phyloP scores from a whole-genome alignment of 345 rosid species.

The Turnera subulata region DNA sequence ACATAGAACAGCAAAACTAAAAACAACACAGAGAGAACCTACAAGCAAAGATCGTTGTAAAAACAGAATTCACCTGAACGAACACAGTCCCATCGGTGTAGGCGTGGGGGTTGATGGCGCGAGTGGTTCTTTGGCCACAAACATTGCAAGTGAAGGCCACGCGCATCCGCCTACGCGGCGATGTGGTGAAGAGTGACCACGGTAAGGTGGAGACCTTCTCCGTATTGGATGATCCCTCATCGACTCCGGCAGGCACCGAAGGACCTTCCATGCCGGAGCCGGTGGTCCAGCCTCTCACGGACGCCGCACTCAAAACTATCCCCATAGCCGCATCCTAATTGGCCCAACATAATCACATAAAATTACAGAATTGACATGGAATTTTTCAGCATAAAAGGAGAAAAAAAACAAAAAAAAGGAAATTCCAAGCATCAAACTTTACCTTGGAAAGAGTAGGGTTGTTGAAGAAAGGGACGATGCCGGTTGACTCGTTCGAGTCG shows the following conservation, averaged over 20 bases:
- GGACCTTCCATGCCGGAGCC: constrained; percentile 98
- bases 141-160: constrained; percentile 92
- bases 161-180: constrained; percentile 89
- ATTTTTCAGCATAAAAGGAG: background rate
- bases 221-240: constrained; percentile 34
- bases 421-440: background rate
- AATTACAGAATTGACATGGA: constrained; percentile 2
- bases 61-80: constrained; percentile 54
- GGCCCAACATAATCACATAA: constrained; percentile 1
- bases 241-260: constrained; percentile 51
- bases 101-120: constrained; percentile 89
- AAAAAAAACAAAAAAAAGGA: background rate
- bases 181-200: constrained; percentile 87
- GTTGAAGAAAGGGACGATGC: constrained; percentile 60
- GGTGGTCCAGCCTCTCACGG: constrained; percentile 88
- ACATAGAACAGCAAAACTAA: background rate
- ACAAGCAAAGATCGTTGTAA: background rate
- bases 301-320: constrained; percentile 71
- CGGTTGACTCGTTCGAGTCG: constrained; percentile 39
- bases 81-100: constrained; percentile 93
- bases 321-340: constrained; percentile 83
- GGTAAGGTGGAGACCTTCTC: constrained; percentile 76
- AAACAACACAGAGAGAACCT: background rate
- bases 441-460: constrained; percentile 61
- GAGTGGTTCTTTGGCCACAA: constrained; percentile 85